Conservation (phyloP, 2,329 filamentous ascomycete genomes). For the Trichoderma afroharzianum region DNA sequence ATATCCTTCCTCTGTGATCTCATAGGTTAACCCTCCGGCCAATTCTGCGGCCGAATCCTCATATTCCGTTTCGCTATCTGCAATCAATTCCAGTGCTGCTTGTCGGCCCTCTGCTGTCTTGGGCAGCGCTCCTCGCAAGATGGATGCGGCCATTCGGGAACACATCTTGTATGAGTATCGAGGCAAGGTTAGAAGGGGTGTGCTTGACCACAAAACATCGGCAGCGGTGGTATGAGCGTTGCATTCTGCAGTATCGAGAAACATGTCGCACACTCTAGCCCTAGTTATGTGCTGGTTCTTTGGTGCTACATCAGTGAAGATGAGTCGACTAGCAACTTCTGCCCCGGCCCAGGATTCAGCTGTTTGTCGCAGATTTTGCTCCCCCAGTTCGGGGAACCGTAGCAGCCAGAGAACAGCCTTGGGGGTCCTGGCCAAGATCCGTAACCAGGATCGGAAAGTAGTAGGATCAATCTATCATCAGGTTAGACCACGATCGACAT, state of each 20-base stretch:
- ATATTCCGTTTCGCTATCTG: slow-evolving; percentile 74
- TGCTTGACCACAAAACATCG: slow-evolving; percentile 94
- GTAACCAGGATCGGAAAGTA: slow-evolving; percentile 91
- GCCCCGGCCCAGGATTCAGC: slow-evolving; percentile 79
- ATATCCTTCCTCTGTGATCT: slow-evolving; percentile 39
- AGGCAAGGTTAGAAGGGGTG: slow-evolving; percentile 83
- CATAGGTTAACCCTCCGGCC: slow-evolving; percentile 61
- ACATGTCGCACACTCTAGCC: slow-evolving; percentile 87
- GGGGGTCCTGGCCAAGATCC: slow-evolving; percentile 79
- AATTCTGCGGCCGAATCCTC: slow-evolving; percentile 72
- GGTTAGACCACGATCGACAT: neutral
- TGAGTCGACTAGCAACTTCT: slow-evolving; percentile 78
- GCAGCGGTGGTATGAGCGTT: slow-evolving; percentile 98
- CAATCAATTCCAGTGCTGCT: slow-evolving; percentile 74
- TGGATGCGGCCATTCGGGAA: slow-evolving; percentile 94
- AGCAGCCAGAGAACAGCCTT: slow-evolving; percentile 92
- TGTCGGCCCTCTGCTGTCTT: slow-evolving; percentile 61
- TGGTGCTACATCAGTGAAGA: slow-evolving; percentile 95
- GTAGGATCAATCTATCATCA: slow-evolving; percentile 81
- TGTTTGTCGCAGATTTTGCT: slow-evolving; percentile 76
- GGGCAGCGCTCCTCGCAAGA: slow-evolving; percentile 84
- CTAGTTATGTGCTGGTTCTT: slow-evolving; percentile 92
- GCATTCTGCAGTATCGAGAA: slow-evolving; percentile 95
- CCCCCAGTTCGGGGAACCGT: slow-evolving; percentile 92
- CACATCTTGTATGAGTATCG: slow-evolving; percentile 99